Evolutionary conservation across 331 rosid genomes (phyloP), one percentile per base, ranked within the genome.

Genomic region (Phaseolus coccineus): DNA sequence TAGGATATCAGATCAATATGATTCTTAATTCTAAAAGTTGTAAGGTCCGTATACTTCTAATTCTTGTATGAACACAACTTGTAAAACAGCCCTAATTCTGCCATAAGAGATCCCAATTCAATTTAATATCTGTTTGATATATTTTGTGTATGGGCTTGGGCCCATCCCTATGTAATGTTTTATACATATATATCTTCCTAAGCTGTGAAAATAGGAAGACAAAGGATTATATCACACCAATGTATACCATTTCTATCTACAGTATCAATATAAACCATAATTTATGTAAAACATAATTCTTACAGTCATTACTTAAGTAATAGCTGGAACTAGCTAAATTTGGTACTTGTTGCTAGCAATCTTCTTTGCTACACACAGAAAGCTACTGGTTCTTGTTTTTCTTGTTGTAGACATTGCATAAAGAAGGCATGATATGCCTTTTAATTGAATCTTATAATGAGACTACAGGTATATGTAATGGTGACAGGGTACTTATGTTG

Each of bases 401-500:
- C 67, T 61, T 53, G 22, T 62, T 35, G 52, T 24, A 53, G 37
- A 68, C 44, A 62, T 68, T 55, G 31, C 50, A 7, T 78, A 31
- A 55, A 65, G 50, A 47, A 72, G 52, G 55, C 62, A 28, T 61
- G 52, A 62, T 62, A 62, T 76, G 44, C 44, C 37, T 19, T 46
- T 67, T 78, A 40, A 14, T 61, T 52, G 84, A 61, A 42, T 62
- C 58, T 61, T 73, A 56, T 74, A 46, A 64, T 46, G 71, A 84
- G 64, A 30, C 47, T 46, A 42, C 25, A 64, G 74, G 46, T 22
- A 59, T 55, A 55, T 70, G 40, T 77, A 61, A 78, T 70, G 77
- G 81, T 79, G 66, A 71, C 78, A 93, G 97, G 98, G 98, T 13
- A 91, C 93, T 39, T 93, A 88, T 81, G 98, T 93, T 59, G 97